These are phyloP conservation scores for Candida sphagnicola DNA, from an alignment of 805 yeast genomes.

Conservation along the genomic window DNA sequence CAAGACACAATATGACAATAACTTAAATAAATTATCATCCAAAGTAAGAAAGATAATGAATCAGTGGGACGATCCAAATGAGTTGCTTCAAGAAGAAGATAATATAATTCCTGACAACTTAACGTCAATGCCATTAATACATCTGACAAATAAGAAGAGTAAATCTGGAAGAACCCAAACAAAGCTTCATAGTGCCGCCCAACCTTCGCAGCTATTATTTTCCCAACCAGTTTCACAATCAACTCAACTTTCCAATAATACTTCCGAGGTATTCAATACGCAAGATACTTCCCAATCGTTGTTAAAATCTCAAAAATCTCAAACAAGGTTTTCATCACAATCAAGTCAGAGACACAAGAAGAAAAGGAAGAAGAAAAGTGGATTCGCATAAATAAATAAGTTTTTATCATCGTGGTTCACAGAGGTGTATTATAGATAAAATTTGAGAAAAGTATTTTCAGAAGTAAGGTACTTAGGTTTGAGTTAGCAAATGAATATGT, in stretches of 20 bases:
- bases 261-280: background rate
- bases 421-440: too few relatives aligned
- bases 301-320: slow-evolving; percentile 2
- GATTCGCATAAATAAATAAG: slow-evolving; percentile 49
- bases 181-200: slow-evolving; percentile 3
- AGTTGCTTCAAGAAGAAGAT: background rate
- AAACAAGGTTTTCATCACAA: slow-evolving; percentile 2
- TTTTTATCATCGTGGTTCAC: too few relatives aligned
- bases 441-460: too few relatives aligned
- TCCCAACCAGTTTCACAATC: slow-evolving; percentile 2
- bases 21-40: slow-evolving; percentile 6
- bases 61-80: slow-evolving; percentile 6
- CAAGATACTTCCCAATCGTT: background rate
- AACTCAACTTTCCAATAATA: background rate
- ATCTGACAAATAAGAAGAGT: background rate
- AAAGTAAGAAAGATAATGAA: slow-evolving; percentile 6
- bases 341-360: slow-evolving; percentile 14
- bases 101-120: slow-evolving; percentile 1
- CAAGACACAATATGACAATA: slow-evolving; percentile 2
- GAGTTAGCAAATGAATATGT: too few relatives aligned
- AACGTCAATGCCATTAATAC: slow-evolving; percentile 17
- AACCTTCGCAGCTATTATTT: background rate
- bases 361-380: slow-evolving; percentile 45
- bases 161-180: background rate
- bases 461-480: too few relatives aligned